Evolutionary conservation across 2,329 filamentous ascomycete species (phyloP).

Genomic region (Dactylellina haptotyla): DNA sequence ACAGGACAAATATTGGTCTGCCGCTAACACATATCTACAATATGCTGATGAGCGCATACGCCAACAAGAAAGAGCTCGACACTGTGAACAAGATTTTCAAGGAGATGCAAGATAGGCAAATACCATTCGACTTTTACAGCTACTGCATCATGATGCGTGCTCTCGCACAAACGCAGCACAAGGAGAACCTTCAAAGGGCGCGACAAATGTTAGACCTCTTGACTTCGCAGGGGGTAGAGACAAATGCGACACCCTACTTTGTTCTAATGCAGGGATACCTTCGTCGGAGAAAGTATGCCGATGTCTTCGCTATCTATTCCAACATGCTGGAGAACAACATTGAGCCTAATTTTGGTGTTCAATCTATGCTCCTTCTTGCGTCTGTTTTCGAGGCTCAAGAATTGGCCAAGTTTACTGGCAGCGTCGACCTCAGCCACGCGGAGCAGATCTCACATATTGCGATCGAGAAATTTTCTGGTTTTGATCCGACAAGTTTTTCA

Average conservation of each 20-base stretch:
- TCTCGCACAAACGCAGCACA: constrained; percentile 52
- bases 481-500: constrained; percentile 56
- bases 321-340: constrained; percentile 55
- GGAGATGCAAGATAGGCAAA: constrained; percentile 53
- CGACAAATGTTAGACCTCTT: constrained; percentile 55
- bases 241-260: constrained; percentile 64
- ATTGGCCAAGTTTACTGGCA: constrained; percentile 31
- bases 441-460: constrained; percentile 56
- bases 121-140: constrained; percentile 57
- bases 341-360: constrained; percentile 52
- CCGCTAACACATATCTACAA: constrained; percentile 52
- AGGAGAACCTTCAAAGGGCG: constrained; percentile 33
- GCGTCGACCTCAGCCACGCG: constrained; percentile 44
- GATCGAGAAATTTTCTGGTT: constrained; percentile 54
- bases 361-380: constrained; percentile 46
- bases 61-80: constrained; percentile 31
- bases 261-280: constrained; percentile 60
- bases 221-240: constrained; percentile 58
- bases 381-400: constrained; percentile 52
- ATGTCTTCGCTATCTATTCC: constrained; percentile 57
- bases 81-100: constrained; percentile 53
- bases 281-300: constrained; percentile 53
- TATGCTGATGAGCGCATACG: constrained; percentile 48
- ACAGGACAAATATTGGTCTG: constrained; percentile 26
- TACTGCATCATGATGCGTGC: constrained; percentile 58